phyloP scores from a whole-genome alignment of 2,329 filamentous ascomycete species.

The Triangularia setosa region DNA sequence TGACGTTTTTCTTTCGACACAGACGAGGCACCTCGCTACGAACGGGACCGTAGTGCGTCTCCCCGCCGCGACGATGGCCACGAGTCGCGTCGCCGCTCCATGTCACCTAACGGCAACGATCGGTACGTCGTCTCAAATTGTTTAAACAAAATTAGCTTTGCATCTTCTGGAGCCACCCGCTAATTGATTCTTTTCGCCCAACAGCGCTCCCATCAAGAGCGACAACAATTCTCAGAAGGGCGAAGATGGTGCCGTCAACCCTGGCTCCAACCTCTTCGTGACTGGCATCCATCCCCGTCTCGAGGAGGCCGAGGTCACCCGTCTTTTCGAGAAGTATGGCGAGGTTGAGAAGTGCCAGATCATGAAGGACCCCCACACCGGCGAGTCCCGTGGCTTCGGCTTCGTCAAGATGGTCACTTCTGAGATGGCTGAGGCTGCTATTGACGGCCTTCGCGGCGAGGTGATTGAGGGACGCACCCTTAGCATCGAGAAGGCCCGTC shows the following conservation, averaged over 20 bases:
- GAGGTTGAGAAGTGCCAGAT: constrained; percentile 99
- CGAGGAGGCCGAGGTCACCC: constrained; percentile 82
- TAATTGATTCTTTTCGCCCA: constrained; percentile 16
- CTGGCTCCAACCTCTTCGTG: constrained; percentile 97
- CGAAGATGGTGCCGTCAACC: constrained; percentile 81
- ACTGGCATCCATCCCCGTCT: constrained; percentile 95
- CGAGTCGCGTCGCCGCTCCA: constrained; percentile 57
- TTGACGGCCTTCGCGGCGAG: constrained; percentile 93
- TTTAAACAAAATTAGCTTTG: not conserved
- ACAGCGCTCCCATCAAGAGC: constrained; percentile 43
- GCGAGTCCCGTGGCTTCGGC: constrained; percentile 96
- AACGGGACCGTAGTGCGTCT: constrained; percentile 63
- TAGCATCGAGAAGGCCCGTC: constrained; percentile 98
- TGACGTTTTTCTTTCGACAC: constrained; percentile 13
- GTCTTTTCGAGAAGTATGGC: constrained; percentile 97
- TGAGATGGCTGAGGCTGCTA: constrained; percentile 93
- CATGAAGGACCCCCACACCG: constrained; percentile 97
- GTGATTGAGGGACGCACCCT: constrained; percentile 91
- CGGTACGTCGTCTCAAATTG: constrained; percentile 37
- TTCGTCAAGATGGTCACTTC: constrained; percentile 99
- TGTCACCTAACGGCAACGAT: constrained; percentile 56
- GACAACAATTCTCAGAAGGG: constrained; percentile 52
- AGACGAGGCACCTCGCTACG: constrained; percentile 64
- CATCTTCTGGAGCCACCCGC: not conserved
- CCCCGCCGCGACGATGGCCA: constrained; percentile 62